A percentile compares a stretch with the other conserved stretches of the same genome.
These are phyloP conservation scores for Xylaria longipes DNA, from an alignment of 495 filamentous ascomycete genomes.

Conservation along the genomic window DNA sequence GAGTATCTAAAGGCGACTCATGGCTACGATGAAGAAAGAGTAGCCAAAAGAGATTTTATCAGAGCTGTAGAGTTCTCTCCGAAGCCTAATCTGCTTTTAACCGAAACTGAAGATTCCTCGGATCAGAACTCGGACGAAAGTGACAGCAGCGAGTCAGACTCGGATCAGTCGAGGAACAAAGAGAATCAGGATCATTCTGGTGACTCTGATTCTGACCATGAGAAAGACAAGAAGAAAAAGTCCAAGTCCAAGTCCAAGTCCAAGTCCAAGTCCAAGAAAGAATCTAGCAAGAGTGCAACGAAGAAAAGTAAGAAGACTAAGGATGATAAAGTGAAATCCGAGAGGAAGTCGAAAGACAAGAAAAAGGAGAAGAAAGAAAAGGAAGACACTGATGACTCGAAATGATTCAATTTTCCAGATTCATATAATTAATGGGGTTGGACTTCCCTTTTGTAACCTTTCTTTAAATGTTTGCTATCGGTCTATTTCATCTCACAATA, in stretches of 20 bases:
- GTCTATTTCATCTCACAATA: background rate
- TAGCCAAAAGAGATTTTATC: background rate
- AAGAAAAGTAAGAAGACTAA: background rate
- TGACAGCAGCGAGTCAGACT: background rate
- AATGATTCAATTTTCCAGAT: background rate
- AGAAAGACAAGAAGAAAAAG: background rate
- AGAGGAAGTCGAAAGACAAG: background rate
- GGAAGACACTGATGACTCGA: background rate
- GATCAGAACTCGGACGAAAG: background rate
- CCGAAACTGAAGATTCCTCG: background rate
- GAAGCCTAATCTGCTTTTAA: background rate
- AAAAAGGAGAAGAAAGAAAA: background rate
- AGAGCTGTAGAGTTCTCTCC: background rate
- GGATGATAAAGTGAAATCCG: background rate
- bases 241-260: background rate
- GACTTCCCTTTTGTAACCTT: background rate
- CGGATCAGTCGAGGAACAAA: background rate
- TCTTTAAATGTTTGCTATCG: background rate
- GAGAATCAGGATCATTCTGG: background rate
- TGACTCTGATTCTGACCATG: background rate
- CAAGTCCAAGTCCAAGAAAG: background rate
- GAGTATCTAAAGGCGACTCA: background rate
- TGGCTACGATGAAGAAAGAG: background rate
- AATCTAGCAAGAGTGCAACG: background rate
- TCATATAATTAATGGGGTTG: background rate